Conservation (phyloP, 257 asterid species). For the Plantago major region DNA sequence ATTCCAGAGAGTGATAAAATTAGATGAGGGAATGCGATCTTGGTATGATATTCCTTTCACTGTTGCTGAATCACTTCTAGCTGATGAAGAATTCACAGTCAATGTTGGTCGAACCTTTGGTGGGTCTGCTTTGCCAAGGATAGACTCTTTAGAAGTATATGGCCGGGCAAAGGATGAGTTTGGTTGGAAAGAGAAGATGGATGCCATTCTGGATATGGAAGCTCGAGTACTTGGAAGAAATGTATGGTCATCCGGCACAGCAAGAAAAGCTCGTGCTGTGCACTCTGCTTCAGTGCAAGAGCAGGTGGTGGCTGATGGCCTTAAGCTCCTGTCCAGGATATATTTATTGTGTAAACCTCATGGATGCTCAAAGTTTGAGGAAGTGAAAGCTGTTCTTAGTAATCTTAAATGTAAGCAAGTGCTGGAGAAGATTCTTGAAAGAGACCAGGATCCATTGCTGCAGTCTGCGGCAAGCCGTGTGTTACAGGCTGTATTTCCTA, state of each 20-base stretch:
- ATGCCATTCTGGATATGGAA: slow-evolving; percentile 93
- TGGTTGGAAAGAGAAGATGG: slow-evolving; percentile 99
- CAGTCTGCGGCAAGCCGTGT: slow-evolving; percentile 84
- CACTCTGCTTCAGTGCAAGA: slow-evolving; percentile 82
- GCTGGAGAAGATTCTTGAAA: slow-evolving; percentile 77
- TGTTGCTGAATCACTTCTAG: slow-evolving; percentile 94
- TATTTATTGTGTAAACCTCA: slow-evolving; percentile 54
- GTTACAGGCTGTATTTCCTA: slow-evolving; percentile 83
- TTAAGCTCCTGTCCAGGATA: slow-evolving; percentile 76
- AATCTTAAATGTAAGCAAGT: slow-evolving; percentile 66
- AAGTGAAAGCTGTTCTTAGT: slow-evolving; percentile 48
- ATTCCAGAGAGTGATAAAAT: slow-evolving; percentile 80
- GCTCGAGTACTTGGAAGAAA: slow-evolving; percentile 70
- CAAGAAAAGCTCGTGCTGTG: slow-evolving; percentile 56
- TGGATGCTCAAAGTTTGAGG: slow-evolving; percentile 60
- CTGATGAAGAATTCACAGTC: slow-evolving; percentile 88
- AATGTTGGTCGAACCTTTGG: slow-evolving; percentile 79
- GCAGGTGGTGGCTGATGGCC: slow-evolving; percentile 94
- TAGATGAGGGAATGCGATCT: slow-evolving; percentile 97
- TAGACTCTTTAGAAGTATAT: slow-evolving; percentile 92
- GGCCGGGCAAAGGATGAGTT: slow-evolving; percentile 98
- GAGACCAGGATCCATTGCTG: slow-evolving; percentile 87
- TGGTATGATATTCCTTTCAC: slow-evolving; percentile 99
- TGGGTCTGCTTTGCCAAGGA: slow-evolving; percentile 81
- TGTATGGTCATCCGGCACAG: slow-evolving; percentile 59